Conservation (phyloP, 305 asterid genomes). For the Fraxinus latifolia region DNA sequence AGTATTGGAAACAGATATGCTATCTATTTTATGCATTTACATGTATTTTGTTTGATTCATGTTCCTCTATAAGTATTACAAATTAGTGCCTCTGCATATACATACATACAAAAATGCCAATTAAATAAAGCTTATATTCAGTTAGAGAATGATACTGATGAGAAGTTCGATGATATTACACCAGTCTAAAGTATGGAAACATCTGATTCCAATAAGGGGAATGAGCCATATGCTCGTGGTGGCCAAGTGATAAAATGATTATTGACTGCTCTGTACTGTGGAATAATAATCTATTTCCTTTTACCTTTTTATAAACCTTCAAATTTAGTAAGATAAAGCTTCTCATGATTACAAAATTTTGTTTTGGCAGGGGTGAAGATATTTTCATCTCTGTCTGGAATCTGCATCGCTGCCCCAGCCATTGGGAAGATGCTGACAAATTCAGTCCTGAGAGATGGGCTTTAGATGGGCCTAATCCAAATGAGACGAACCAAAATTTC, state of each 20-base stretch:
- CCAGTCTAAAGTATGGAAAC: not conserved
- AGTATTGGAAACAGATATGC: not conserved
- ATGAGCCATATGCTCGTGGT: not conserved
- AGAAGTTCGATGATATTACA: not conserved
- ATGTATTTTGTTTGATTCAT: not conserved
- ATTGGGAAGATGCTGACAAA: conserved; percentile 82
- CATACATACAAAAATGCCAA: not conserved
- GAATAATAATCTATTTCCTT: not conserved
- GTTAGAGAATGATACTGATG: not conserved
- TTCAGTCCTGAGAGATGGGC: conserved; percentile 98
- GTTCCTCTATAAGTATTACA: not conserved
- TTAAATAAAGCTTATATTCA: not conserved
- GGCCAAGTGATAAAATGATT: not conserved
- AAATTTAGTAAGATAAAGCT: not conserved
- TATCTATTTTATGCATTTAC: not conserved
- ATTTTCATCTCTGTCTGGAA: conserved; percentile 95
- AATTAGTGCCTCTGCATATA: not conserved
- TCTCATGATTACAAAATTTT: not conserved
- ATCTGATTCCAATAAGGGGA: not conserved
- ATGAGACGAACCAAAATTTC: conserved; percentile 91
- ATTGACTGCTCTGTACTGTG: not conserved
- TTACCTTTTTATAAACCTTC: not conserved
- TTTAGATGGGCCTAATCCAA: conserved; percentile 92
- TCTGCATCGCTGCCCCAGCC: conserved; percentile 76
- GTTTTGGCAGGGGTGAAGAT: conserved; percentile 74